Evolutionary conservation across 169 alveolate species (phyloP), one percentile per base, ranked within the genome.

Genomic region (Toxoplasma gondii): DNA sequence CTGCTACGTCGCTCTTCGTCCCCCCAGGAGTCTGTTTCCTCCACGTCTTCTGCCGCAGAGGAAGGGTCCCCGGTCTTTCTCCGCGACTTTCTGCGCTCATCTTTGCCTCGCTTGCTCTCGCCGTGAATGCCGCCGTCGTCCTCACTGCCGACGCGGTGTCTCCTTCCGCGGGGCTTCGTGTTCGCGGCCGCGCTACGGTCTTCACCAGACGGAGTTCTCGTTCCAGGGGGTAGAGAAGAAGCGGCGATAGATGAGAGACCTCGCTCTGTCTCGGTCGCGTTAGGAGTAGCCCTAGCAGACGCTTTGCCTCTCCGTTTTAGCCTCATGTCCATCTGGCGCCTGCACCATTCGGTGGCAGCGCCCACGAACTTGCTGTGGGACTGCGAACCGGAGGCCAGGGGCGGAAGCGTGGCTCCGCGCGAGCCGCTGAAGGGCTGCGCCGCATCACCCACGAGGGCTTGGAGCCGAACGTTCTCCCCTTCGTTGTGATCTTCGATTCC

Each of bases 291-390:
- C 58, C 12, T 4, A 7, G 58, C 4, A 49, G 12, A 49, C 58
- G 58, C 58, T 49, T 49, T 64, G 74, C 74, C 29, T 22, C 29
- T 27, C n/a, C 74, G 74, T 36, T 82, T 39, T 16, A 38, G 64
- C 44, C 90, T 41, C 64, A 49, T 41, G 38, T 82, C 90, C n/a
- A 82, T 67, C 67, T 82, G 90, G 9, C 90, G 90, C 19, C 67
- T 38, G 41, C 90, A 82, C 90, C 90, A 82, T 67, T 44, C 36
- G 10, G 90, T 67, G 4, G 90, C 90, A 43, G 90, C 90, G n/a
- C 64, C 90, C 41, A 82, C 67, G 39, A 43, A 31, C 39, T 74
- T 64, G 24, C 29, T 64, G 9, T 31, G 74, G 74, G n/a, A 4
- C 31, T 64, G 74, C 74, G 29, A 64, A 16, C n/a, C 1, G 74